Conservation (phyloP, 345 rosid genomes). For the Hevea brasiliensis region DNA sequence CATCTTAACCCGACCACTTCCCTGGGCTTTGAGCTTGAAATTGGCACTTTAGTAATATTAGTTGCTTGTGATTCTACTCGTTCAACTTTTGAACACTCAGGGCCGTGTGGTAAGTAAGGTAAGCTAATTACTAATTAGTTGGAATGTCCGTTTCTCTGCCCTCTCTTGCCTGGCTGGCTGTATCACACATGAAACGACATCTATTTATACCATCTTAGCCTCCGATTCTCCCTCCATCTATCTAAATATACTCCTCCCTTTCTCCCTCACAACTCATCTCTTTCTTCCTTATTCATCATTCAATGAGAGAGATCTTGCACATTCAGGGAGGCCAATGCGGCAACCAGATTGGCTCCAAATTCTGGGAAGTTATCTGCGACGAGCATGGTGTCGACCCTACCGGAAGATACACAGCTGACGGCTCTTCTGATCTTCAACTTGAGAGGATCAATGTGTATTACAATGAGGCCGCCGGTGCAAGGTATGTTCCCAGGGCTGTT, state of each 20-base stretch:
- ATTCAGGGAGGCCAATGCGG: slow-evolving; percentile 98
- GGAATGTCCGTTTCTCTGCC: too few species aligned
- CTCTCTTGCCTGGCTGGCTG: too few species aligned
- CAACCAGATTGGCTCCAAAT: slow-evolving; percentile 96
- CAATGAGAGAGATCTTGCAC: slow-evolving; percentile 95
- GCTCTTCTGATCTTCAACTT: slow-evolving; percentile 61
- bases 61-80: too few species aligned
- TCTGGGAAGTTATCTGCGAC: slow-evolving; percentile 97
- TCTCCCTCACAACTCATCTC: neutral
- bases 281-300: neutral
- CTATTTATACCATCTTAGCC: slow-evolving; percentile 21
- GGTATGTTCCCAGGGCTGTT: slow-evolving; percentile 93
- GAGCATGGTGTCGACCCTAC: slow-evolving; percentile 92
- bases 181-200: slow-evolving; percentile 32
- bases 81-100: too few species aligned
- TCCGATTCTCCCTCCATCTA: slow-evolving; percentile 10
- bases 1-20: too few species aligned
- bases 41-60: too few species aligned
- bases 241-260: neutral
- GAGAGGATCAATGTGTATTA: slow-evolving; percentile 93
- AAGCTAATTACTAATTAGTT: too few species aligned
- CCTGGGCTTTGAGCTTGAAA: too few species aligned
- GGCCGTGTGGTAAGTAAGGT: too few species aligned
- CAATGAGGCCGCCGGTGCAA: slow-evolving; percentile 89
- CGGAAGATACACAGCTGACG: slow-evolving; percentile 69